phyloP scores from a whole-genome alignment of 129 eudicot species.

The Dittrichia graveolens region DNA sequence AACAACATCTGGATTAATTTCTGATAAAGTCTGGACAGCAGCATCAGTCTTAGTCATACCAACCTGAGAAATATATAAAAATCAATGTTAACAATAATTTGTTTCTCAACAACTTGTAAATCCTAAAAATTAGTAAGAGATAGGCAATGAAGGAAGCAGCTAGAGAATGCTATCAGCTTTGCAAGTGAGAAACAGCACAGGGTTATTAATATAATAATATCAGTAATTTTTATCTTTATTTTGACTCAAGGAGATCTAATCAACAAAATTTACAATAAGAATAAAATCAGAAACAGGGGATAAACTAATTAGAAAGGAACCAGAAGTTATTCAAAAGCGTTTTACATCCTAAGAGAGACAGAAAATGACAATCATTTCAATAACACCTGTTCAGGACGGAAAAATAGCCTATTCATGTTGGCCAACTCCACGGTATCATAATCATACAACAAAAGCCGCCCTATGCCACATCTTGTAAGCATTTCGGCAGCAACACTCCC shows the following conservation, averaged over 20 bases:
- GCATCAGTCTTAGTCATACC: constrained; percentile 99
- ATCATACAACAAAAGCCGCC: constrained; percentile 94
- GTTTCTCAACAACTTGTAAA: constrained; percentile 1
- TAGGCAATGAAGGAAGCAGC: neutral
- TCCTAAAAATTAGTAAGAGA: neutral
- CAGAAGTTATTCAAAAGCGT: neutral
- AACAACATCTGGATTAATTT: constrained; percentile 97
- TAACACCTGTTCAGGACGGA: constrained; percentile 94
- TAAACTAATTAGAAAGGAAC: neutral
- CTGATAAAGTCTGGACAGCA: constrained; percentile 94
- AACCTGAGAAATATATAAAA: constrained; percentile 42
- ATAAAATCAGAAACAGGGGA: neutral
- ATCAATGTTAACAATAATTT: constrained; percentile 3
- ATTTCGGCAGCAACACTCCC: constrained; percentile 99
- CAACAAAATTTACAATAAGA: neutral
- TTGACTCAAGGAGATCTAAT: neutral
- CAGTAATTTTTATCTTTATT: neutral
- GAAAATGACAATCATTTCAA: neutral
- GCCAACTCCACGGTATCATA: constrained; percentile 99
- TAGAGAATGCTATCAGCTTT: neutral
- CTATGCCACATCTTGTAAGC: constrained; percentile 99
- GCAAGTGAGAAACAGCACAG: neutral
- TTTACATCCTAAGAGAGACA: neutral
- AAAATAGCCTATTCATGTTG: constrained; percentile 98
- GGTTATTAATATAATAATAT: neutral